Conservation (phyloP, 78 protist species). For the Protostelium mycophagum region DNA sequence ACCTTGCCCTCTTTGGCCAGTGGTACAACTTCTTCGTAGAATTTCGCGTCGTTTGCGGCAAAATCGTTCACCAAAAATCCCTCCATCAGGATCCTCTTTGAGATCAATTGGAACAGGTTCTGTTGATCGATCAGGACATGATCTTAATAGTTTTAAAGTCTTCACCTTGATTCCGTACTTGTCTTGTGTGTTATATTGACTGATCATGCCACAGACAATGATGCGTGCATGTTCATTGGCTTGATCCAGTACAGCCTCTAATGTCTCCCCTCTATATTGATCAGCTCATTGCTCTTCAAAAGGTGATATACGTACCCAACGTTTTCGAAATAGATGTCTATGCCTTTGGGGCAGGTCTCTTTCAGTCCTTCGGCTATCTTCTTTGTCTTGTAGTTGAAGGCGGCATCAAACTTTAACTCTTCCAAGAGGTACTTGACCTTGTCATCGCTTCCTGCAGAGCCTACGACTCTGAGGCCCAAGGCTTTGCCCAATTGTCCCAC, state of each 20-base stretch:
- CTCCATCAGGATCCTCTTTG: conserved; percentile 20
- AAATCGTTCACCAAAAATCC: conserved; percentile 37
- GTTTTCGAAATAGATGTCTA: conserved; percentile 67
- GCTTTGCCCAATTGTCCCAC: conserved; percentile 37
- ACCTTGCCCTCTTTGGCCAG: neutral
- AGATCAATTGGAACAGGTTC: neutral
- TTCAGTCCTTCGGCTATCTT: neutral
- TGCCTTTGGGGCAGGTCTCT: conserved; percentile 37
- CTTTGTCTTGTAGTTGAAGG: conserved; percentile 42
- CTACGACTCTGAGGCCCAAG: conserved; percentile 47
- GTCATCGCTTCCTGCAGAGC: conserved; percentile 50
- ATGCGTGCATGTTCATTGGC: conserved; percentile 14
- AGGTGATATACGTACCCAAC: conserved; percentile 29
- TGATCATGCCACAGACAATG: conserved; percentile 52
- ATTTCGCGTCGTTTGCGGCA: neutral
- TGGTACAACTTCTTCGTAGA: neutral
- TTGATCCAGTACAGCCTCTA: conserved; percentile 34
- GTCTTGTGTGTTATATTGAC: conserved; percentile 15
- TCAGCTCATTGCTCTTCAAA: neutral
- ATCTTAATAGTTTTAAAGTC: neutral
- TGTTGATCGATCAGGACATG: neutral
- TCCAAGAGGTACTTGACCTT: conserved; percentile 27
- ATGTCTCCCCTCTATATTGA: conserved; percentile 22
- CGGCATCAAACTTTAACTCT: conserved; percentile 50
- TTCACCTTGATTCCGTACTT: conserved; percentile 7